Evolutionary conservation across 2,329 filamentous ascomycete species (phyloP).

Genomic region (Aspergillus ochraceus): DNA sequence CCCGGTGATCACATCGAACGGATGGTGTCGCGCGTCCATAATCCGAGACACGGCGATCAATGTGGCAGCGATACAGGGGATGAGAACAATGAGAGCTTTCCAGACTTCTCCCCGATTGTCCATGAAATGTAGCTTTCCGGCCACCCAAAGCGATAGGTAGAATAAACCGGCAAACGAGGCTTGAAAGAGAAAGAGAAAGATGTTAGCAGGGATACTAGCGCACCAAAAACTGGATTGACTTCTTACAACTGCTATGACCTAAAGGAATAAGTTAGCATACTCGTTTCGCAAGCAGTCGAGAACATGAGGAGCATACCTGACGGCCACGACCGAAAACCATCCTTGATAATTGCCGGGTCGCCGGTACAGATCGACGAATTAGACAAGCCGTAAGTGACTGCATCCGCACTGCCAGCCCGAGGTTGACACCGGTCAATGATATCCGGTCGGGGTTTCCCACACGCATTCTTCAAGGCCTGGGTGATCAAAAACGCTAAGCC

Average conservation of each 20-base stretch:
- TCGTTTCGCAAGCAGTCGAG: background rate
- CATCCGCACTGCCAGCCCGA: conserved; percentile 34
- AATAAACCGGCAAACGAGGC: conserved; percentile 60
- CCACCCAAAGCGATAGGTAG: conserved; percentile 60
- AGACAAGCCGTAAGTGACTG: conserved; percentile 42
- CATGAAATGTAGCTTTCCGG: conserved; percentile 60
- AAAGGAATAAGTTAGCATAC: conserved; percentile 16
- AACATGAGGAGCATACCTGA: conserved; percentile 42
- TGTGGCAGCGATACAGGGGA: conserved; percentile 55
- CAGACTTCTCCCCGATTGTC: conserved; percentile 62
- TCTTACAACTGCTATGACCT: conserved; percentile 27
- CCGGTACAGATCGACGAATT: conserved; percentile 54
- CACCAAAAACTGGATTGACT: background rate
- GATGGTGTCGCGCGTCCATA: conserved; percentile 63
- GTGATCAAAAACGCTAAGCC: conserved; percentile 59
- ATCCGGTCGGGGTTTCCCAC: conserved; percentile 61
- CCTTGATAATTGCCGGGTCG: conserved; percentile 53
- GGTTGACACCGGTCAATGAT: conserved; percentile 57
- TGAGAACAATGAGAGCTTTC: conserved; percentile 56
- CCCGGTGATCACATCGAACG: conserved; percentile 61
- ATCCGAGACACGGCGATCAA: conserved; percentile 59
- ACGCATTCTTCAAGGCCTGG: conserved; percentile 58
- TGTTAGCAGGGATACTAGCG: conserved; percentile 8
- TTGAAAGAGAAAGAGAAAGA: conserved; percentile 25
- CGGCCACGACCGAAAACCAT: conserved; percentile 61